phyloP scores from a whole-genome alignment of 768 basidiomycete species.

The Tricholoma terreum region DNA sequence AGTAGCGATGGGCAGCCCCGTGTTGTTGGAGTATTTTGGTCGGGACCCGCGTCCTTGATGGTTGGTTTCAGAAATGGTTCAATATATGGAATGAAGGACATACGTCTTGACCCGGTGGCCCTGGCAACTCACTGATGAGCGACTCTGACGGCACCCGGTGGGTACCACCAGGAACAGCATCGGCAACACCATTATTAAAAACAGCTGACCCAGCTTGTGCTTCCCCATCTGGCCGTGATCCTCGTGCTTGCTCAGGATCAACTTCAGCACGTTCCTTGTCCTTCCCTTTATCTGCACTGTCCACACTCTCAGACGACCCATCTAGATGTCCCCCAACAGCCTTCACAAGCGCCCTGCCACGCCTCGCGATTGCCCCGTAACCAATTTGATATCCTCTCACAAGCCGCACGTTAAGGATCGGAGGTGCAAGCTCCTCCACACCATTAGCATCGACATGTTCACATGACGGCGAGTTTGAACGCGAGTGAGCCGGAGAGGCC shows the following conservation, averaged over 20 bases:
- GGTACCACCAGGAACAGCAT: background rate
- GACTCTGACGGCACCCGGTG: background rate
- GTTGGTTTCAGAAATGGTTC: background rate
- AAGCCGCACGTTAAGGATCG: conserved; percentile 24
- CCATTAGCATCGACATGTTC: conserved; percentile 1
- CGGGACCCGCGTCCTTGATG: background rate
- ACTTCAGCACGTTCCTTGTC: background rate
- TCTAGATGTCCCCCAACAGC: background rate
- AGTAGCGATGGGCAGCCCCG: background rate
- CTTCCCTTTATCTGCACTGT: background rate
- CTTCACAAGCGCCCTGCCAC: conserved; percentile 19
- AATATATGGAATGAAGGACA: background rate
- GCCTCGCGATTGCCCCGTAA: conserved; percentile 1
- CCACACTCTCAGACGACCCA: background rate
- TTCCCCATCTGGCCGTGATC: background rate
- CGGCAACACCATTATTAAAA: background rate
- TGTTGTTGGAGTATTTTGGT: background rate
- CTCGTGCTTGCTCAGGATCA: background rate
- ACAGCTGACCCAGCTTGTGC: background rate
- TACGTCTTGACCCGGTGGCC: background rate
- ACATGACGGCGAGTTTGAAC: conserved; percentile 9
- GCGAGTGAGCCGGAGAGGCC: conserved; percentile 10
- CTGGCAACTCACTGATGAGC: background rate
- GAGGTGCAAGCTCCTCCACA: conserved; percentile 4
- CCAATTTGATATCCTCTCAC: conserved; percentile 9